Evolutionary conservation across 1,284 basidiomycete species (phyloP).

Genomic region (Singerocomus rubriflavus): DNA sequence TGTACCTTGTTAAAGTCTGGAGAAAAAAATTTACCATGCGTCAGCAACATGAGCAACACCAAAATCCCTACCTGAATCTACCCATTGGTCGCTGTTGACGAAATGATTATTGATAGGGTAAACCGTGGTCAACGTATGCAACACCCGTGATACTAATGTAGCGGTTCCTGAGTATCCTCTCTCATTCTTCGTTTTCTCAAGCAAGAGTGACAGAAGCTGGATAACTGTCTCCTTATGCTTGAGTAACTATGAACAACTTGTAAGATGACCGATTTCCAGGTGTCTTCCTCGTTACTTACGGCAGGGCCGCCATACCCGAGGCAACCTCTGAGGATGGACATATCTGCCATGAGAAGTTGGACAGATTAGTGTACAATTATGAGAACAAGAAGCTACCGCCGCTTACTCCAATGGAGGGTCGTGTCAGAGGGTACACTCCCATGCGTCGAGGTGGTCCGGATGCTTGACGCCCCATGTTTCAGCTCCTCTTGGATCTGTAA

Average conservation of each 20-base stretch:
- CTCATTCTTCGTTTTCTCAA: conserved; percentile 84
- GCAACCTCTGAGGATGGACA: conserved; percentile 76
- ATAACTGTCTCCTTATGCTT: conserved; percentile 70
- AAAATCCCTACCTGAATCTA: conserved; percentile 56
- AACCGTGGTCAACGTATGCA: conserved; percentile 74
- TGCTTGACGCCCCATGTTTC: conserved; percentile 88
- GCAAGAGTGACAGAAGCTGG: conserved; percentile 64
- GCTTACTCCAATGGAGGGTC: conserved; percentile 90
- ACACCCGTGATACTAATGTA: conserved; percentile 73
- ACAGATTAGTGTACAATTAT: conserved; percentile 4
- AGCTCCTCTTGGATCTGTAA: conserved; percentile 85
- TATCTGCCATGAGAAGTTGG: conserved; percentile 44
- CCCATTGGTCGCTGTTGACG: conserved; percentile 83
- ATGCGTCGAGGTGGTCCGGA: conserved; percentile 84
- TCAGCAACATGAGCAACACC: background rate
- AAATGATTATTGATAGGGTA: conserved; percentile 85
- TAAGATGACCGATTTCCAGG: conserved; percentile 1
- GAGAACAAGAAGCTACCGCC: conserved; percentile 11
- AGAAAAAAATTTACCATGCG: background rate
- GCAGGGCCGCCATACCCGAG: conserved; percentile 68
- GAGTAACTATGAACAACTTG: conserved; percentile 51
- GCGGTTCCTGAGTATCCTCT: conserved; percentile 86
- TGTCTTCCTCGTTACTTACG: conserved; percentile 39
- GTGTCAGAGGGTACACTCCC: conserved; percentile 86
- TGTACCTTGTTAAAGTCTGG: conserved; percentile 73